Evolutionary conservation across 768 basidiomycete species (phyloP).

Genomic region (Kwoniella sp.): DNA sequence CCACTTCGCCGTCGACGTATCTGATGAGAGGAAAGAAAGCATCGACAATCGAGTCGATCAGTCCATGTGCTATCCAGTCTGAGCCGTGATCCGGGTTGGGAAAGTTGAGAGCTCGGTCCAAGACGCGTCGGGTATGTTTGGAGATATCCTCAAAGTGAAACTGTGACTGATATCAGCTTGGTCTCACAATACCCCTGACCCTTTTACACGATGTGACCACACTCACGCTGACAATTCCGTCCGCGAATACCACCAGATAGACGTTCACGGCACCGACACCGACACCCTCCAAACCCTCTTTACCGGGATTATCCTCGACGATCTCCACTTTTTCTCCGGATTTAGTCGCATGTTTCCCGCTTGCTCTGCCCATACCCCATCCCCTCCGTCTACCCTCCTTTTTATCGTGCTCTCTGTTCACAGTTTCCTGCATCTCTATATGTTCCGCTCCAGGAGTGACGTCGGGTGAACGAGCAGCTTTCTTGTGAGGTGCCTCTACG

Average conservation of each 20-base stretch:
- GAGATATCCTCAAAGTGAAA: slow-evolving; percentile 89
- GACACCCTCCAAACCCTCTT: slow-evolving; percentile 60
- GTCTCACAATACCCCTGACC: neutral
- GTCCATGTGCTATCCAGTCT: slow-evolving; percentile 91
- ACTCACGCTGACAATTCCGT: slow-evolving; percentile 68
- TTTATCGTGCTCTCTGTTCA: slow-evolving; percentile 14
- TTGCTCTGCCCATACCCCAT: slow-evolving; percentile 46
- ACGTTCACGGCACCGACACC: slow-evolving; percentile 75
- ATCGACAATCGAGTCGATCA: slow-evolving; percentile 91
- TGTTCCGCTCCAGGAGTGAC: slow-evolving; percentile 1
- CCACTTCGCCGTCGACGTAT: slow-evolving; percentile 77
- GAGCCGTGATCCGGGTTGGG: slow-evolving; percentile 56
- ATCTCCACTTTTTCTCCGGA: slow-evolving; percentile 57
- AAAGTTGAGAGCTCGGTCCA: slow-evolving; percentile 68
- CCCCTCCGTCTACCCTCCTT: slow-evolving; percentile 41
- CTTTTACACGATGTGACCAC: neutral
- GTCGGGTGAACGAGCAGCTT: slow-evolving; percentile 12
- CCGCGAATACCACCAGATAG: slow-evolving; percentile 85
- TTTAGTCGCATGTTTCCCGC: slow-evolving; percentile 33
- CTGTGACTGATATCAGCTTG: slow-evolving; percentile 56
- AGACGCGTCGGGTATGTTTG: slow-evolving; percentile 78
- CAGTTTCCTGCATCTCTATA: slow-evolving; percentile 16
- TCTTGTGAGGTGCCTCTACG: neutral
- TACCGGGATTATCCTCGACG: slow-evolving; percentile 59
- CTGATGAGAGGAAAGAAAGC: slow-evolving; percentile 78